Conservation (phyloP, 2,329 filamentous ascomycete genomes). For the Botrytis paeoniae region DNA sequence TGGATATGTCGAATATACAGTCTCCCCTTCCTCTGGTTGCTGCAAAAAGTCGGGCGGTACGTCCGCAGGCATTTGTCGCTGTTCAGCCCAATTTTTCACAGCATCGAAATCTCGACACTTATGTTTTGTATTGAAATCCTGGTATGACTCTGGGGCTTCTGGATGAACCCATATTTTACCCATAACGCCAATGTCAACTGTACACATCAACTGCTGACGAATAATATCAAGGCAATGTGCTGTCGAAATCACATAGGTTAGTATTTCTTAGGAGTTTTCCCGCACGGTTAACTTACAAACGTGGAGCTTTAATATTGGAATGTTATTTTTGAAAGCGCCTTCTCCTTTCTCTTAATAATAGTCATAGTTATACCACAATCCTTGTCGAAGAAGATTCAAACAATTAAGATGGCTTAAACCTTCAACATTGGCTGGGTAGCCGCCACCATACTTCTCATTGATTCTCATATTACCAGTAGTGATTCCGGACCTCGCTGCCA, state of each 20-base stretch:
- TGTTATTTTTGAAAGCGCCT: conserved; percentile 48
- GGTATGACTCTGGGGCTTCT: conserved; percentile 41
- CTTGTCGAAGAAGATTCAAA: conserved; percentile 49
- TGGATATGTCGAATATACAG: conserved; percentile 20
- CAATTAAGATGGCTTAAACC: conserved; percentile 3
- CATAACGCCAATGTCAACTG: conserved; percentile 49
- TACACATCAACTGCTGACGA: conserved; percentile 55
- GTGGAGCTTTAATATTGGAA: conserved; percentile 48
- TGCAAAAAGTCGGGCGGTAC: conserved; percentile 32
- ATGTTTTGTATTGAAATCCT: conserved; percentile 54
- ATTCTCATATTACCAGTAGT: background rate
- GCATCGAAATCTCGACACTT: conserved; percentile 52
- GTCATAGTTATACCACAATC: conserved; percentile 50
- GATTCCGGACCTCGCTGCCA: background rate
- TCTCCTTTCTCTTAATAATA: conserved; percentile 46
- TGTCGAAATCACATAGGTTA: background rate
- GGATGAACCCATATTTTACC: conserved; percentile 52
- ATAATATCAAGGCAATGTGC: conserved; percentile 54
- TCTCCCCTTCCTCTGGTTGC: conserved; percentile 26
- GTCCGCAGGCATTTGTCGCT: conserved; percentile 42
- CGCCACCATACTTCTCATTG: background rate
- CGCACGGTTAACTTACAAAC: conserved; percentile 30
- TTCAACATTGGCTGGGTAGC: conserved; percentile 2
- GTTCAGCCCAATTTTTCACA: conserved; percentile 49
- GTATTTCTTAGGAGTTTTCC: background rate